These are phyloP conservation scores for Eucalyptus curtisii DNA, from an alignment of 345 rosid species.

Conservation along the genomic window DNA sequence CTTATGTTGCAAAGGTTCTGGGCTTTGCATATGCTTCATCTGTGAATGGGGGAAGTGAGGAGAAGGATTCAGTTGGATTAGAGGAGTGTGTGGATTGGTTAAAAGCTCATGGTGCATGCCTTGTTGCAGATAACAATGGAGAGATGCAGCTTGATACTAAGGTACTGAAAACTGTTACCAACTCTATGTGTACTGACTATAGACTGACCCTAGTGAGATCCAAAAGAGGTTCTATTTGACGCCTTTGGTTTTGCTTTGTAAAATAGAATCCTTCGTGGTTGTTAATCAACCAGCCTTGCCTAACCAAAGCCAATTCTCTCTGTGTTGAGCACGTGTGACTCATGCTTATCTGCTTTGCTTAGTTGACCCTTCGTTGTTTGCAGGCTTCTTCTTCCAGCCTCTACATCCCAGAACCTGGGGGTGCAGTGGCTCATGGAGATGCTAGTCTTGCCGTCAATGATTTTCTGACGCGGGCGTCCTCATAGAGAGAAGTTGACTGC, in stretches of 20 bases:
- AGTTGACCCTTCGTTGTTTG: neutral
- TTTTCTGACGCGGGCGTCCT: conserved; percentile 55
- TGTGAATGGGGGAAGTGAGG: conserved; percentile 37
- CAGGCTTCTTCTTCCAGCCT: conserved; percentile 81
- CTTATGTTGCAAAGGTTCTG: conserved; percentile 59
- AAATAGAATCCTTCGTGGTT: neutral
- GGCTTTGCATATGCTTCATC: conserved; percentile 34
- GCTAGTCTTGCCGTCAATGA: conserved; percentile 80
- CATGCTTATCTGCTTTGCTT: neutral
- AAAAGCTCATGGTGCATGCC: conserved; percentile 77
- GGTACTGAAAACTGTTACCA: conserved; percentile 12
- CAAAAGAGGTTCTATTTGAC: neutral
- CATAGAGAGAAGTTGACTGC: neutral
- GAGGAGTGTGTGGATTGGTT: conserved; percentile 87
- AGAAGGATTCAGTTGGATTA: conserved; percentile 36
- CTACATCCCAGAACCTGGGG: conserved; percentile 91
- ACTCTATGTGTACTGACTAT: neutral
- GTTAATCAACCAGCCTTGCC: neutral
- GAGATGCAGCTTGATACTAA: conserved; percentile 79
- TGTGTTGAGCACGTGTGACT: neutral
- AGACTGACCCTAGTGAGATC: neutral
- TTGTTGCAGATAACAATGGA: conserved; percentile 41
- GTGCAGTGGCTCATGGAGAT: conserved; percentile 94
- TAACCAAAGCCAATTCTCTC: neutral
- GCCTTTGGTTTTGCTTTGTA: neutral